phyloP scores from a whole-genome alignment of 148 eudicot species.

The Beta vulgaris region DNA sequence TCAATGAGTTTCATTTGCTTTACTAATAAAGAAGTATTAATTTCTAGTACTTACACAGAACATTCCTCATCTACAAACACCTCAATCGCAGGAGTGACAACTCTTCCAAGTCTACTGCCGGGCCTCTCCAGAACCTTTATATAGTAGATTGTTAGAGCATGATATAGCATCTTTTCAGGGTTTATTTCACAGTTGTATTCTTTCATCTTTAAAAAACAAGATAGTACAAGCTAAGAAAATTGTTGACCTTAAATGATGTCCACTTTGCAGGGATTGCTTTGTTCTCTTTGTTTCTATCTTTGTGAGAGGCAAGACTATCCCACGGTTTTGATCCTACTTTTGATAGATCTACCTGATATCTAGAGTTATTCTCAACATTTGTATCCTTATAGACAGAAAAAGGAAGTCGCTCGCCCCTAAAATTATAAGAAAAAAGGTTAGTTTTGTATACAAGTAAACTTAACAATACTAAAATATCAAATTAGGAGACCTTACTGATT shows the following conservation, averaged over 20 bases:
- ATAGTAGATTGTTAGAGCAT: constrained; percentile 10
- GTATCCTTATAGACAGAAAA: constrained; percentile 60
- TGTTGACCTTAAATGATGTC: constrained; percentile 70
- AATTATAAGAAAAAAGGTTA: constrained; percentile 12
- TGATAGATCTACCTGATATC: constrained; percentile 35
- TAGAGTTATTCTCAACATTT: constrained; percentile 31
- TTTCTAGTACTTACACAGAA: constrained; percentile 47
- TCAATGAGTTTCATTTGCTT: neutral
- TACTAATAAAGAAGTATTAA: neutral
- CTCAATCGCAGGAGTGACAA: constrained; percentile 52
- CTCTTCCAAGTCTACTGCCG: constrained; percentile 42
- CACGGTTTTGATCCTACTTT: constrained; percentile 51
- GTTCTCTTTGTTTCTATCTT: constrained; percentile 94
- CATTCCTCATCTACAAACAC: constrained; percentile 84
- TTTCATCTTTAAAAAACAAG: neutral
- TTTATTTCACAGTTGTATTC: neutral
- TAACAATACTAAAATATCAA: neutral
- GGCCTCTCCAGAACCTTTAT: constrained; percentile 66
- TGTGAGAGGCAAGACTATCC: constrained; percentile 75
- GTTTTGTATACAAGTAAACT: neutral
- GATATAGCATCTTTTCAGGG: neutral
- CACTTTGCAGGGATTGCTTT: constrained; percentile 79
- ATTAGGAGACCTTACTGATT: neutral
- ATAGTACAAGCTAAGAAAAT: neutral
- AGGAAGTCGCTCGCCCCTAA: constrained; percentile 50